Evolutionary conservation across 106 monocot genomes (phyloP).

Genomic region (Agapanthus africanus): DNA sequence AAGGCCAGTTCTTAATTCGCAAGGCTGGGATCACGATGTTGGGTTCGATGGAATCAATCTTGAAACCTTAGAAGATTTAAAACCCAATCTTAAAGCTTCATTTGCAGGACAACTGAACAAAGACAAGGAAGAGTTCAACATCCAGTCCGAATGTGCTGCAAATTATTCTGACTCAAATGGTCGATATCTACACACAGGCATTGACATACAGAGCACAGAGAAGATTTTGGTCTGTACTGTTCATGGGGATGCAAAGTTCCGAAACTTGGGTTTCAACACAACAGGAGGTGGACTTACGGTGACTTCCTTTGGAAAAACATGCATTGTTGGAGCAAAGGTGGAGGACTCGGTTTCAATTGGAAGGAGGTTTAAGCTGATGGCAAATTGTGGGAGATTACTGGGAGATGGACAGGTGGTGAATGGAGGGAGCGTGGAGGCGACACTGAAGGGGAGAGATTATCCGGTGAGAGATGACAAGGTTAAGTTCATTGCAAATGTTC

Average conservation of each 20-base stretch:
- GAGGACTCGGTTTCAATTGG: slow-evolving; percentile 68
- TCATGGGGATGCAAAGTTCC: slow-evolving; percentile 40
- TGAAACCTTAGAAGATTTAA: slow-evolving; percentile 41
- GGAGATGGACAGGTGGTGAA: slow-evolving; percentile 49
- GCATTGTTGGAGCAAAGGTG: slow-evolving; percentile 54
- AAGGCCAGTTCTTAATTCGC: slow-evolving; percentile 79
- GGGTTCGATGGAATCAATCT: slow-evolving; percentile 76
- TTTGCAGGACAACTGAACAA: slow-evolving; percentile 68
- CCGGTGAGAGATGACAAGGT: slow-evolving; percentile 78
- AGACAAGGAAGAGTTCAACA: slow-evolving; percentile 61
- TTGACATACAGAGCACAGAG: slow-evolving; percentile 62
- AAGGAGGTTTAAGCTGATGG: slow-evolving; percentile 28
- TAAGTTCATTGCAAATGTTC: slow-evolving; percentile 27
- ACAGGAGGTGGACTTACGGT: slow-evolving; percentile 52
- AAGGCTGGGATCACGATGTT: slow-evolving; percentile 97
- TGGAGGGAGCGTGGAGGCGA: slow-evolving; percentile 62
- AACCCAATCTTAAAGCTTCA: slow-evolving; percentile 33
- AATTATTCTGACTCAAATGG: slow-evolving; percentile 25
- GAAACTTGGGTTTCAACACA: slow-evolving; percentile 34
- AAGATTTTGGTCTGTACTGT: slow-evolving; percentile 51
- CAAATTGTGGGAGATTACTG: slow-evolving; percentile 39
- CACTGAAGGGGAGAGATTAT: slow-evolving; percentile 62
- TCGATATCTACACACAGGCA: slow-evolving; percentile 17
- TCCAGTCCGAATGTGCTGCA: slow-evolving; percentile 49
- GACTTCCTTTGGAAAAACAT: slow-evolving; percentile 45